Conservation (phyloP, 768 basidiomycete genomes). For the Tephrocybe rancida region DNA sequence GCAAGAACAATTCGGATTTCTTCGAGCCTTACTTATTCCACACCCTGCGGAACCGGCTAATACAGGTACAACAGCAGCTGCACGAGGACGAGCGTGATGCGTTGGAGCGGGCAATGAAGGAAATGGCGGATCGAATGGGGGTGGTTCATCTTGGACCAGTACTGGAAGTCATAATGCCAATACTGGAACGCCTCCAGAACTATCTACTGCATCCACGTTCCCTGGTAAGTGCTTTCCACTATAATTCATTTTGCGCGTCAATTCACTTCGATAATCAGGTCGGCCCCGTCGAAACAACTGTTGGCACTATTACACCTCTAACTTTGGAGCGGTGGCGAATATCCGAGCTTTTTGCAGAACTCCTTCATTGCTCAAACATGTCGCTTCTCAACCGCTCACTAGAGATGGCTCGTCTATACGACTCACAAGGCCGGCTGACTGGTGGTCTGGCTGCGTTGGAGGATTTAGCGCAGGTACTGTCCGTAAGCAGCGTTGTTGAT, state of each 20-base stretch:
- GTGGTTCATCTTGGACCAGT: conserved; percentile 91
- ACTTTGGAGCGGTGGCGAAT: conserved; percentile 96
- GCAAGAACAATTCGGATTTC: conserved; percentile 98
- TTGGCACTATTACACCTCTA: conserved; percentile 76
- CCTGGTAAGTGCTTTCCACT: conserved; percentile 50
- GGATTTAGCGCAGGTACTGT: conserved; percentile 83
- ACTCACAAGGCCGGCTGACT: conserved; percentile 78
- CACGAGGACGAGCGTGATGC: conserved; percentile 66
- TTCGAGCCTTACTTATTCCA: conserved; percentile 98
- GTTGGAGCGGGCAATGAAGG: conserved; percentile 71
- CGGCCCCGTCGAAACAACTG: conserved; percentile 69
- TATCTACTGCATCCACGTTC: conserved; percentile 77
- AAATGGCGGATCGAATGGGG: conserved; percentile 83
- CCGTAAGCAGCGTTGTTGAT: conserved; percentile 58
- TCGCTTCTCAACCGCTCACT: conserved; percentile 83
- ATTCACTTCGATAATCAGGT: conserved; percentile 42
- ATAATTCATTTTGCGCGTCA: not conserved
- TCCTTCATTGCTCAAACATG: conserved; percentile 99
- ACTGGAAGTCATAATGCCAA: conserved; percentile 70
- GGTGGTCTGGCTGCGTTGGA: conserved; percentile 88
- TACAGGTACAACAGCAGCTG: conserved; percentile 80
- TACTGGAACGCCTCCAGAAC: conserved; percentile 67
- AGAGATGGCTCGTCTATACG: conserved; percentile 73
- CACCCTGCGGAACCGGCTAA: conserved; percentile 86
- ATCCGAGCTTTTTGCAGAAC: conserved; percentile 95